Evolutionary conservation across 768 basidiomycete species (phyloP), one percentile per base, ranked within the genome.

Genomic region (Guyanaporus albipodus): DNA sequence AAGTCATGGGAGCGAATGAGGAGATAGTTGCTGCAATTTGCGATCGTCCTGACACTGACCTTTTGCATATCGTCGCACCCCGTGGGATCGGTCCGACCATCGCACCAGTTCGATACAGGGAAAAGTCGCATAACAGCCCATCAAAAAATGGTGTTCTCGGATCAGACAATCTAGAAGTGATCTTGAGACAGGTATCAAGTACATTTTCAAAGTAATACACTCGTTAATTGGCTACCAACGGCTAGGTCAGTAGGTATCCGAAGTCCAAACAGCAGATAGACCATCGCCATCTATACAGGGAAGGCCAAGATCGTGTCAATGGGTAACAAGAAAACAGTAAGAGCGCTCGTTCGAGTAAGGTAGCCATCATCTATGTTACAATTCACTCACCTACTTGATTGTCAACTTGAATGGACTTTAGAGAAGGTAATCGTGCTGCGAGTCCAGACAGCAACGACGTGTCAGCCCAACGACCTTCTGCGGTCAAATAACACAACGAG

Each of bases 391-490:
- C 56, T 22, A 36, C 22, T 32, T 32, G 15, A 34, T 53, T 33
- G 38, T 49, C 44, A 24, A 54, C 28, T 44, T 44, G 45, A 34
- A 59, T 32, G n/a, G 57, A 52, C 21, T 36, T 47, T 15, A 60
- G 28, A 34, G 24, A 43, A 24, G 52, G 44, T n/a, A 60, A 31
- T 14, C 23, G 53, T 41, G 52, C 38, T 11, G 26, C 47, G 10
- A 65, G 42, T 36, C 28, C 41, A 23, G 31, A 44, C 4, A 57
- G 9, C 22, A 50, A 41, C 11, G 46, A 56, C 8, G 47, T 46
- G 38, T 59, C 56, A 24, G 41, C 33, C 64, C 64, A 67, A n/a
- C 64, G 63, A 42, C 66, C 66, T 38, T 55, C 63, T 9, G 35
- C 46, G 32, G 44, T 33, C 43, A 66, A 36, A 21, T 45, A 43